Percentiles rank a stretch among this genome's conserved stretches.
phyloP scores from a whole-genome alignment of 78 protist species.

The Polysphondylium violaceum region DNA sequence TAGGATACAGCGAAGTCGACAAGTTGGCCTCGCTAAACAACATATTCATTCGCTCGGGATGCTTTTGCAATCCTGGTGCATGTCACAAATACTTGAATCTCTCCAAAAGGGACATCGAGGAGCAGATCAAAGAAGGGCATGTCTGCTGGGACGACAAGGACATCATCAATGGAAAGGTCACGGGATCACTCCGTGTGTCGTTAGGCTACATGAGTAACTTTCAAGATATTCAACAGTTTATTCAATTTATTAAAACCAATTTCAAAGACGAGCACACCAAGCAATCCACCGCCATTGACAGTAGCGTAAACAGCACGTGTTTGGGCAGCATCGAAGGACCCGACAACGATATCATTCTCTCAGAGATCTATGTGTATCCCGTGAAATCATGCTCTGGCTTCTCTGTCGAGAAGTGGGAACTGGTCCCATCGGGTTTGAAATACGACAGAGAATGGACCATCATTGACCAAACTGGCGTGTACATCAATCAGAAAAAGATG shows the following conservation, averaged over 20 bases:
- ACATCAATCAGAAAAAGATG: slow-evolving; percentile 60
- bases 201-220: slow-evolving; percentile 70
- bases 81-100: slow-evolving; percentile 84
- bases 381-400: slow-evolving; percentile 84
- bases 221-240: slow-evolving; percentile 61
- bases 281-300: not conserved
- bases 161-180: slow-evolving; percentile 85
- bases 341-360: slow-evolving; percentile 2
- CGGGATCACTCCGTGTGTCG: slow-evolving; percentile 88
- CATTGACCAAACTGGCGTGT: slow-evolving; percentile 69
- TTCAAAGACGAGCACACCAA: slow-evolving; percentile 3
- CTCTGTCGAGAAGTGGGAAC: slow-evolving; percentile 72
- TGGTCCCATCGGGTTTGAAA: slow-evolving; percentile 38
- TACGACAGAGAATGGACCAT: slow-evolving; percentile 90
- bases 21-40: slow-evolving; percentile 66
- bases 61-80: slow-evolving; percentile 96
- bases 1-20: slow-evolving; percentile 81
- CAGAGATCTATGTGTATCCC: slow-evolving; percentile 81
- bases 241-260: slow-evolving; percentile 19
- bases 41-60: slow-evolving; percentile 81
- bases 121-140: slow-evolving; percentile 78
- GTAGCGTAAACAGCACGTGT: too few species aligned
- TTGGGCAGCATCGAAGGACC: not conserved
- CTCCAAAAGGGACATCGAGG: slow-evolving; percentile 56
- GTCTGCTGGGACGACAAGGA: slow-evolving; percentile 90